Base-by-base conservation (phyloP, 257 asterid species). In the Galeopsis tetrahit region DNA sequence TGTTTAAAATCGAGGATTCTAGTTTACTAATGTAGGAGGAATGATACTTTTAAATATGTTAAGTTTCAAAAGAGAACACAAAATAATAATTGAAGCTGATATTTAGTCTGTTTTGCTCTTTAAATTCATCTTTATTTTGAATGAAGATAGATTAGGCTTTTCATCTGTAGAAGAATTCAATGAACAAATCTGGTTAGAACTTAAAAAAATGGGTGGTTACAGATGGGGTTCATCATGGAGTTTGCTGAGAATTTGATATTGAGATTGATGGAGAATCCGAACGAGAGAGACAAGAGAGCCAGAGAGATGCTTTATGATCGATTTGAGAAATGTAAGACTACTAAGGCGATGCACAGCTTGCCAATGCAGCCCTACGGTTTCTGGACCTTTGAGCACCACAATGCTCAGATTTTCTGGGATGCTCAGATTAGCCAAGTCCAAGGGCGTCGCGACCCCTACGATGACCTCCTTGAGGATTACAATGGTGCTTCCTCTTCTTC, bases 371-470 rank as follows among this genome's bases (percentile, higher is more conserved):
- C 97, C 0, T 92, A 92, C 70, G 98, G 96, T 7, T 90, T 90
- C 80, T 89, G 97, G 97, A 92, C 90, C 1, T 89, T 92, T 39
- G 97, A 92, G 35, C 88, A 90, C 48, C 95, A 88, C 71, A 92
- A 92, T 65, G 85, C 96, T 38, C 97, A 89, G 78, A 77, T 87
- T 32, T 81, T 80, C 80, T 80, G 81, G 80, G 84, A 80, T 72
- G 59, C 77, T 64, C 84, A 80, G 80, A 92, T 92, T 72, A 92
- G 96, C 82, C 93, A 92, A 76, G 97, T 84, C 73, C 83, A 66
- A 3, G 97, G 96, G 8, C 93, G 96, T 31, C 92, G 97, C 1
- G 97, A 89, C 78, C 97, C 97, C 15, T 92, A 92, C 43, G 97
- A 92, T 51, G 69, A 61, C 28, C 81, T 80, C 66, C 66, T 80